phyloP scores from a whole-genome alignment of 768 basidiomycete genomes.

The Auriscalpium orientale region DNA sequence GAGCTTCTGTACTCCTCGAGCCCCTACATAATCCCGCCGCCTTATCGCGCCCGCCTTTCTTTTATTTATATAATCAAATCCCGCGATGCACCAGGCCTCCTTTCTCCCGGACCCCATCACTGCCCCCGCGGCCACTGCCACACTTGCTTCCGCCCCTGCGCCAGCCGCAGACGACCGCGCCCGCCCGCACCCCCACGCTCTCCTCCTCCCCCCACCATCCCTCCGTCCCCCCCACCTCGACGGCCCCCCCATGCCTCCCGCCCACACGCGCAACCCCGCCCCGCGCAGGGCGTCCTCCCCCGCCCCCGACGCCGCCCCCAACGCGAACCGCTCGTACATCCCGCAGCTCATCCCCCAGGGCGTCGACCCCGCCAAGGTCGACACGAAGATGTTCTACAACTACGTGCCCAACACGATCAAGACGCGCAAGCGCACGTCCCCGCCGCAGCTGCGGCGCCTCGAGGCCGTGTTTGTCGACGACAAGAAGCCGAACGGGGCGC shows the following conservation, averaged over 20 bases:
- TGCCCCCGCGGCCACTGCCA: conserved; percentile 1
- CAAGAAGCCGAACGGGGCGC: conserved; percentile 82
- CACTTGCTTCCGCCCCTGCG: neutral
- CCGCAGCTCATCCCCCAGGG: conserved; percentile 41
- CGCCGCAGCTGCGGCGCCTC: conserved; percentile 80
- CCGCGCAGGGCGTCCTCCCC: conserved; percentile 9
- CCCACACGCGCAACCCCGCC: conserved; percentile 5
- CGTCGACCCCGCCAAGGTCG: conserved; percentile 61
- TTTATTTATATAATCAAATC: conserved; percentile 2
- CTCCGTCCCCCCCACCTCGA: neutral
- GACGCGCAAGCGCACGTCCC: conserved; percentile 86
- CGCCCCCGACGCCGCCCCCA: conserved; percentile 16
- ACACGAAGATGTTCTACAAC: conserved; percentile 81
- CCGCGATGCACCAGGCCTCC: conserved; percentile 1
- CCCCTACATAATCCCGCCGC: conserved; percentile 6
- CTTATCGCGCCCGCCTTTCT: conserved; percentile 24
- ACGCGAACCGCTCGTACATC: conserved; percentile 26
- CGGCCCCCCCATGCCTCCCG: conserved; percentile 3
- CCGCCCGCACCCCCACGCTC: conserved; percentile 8
- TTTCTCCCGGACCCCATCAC: conserved; percentile 2
- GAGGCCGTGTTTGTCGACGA: conserved; percentile 82
- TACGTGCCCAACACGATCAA: conserved; percentile 91
- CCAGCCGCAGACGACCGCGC: conserved; percentile 1
- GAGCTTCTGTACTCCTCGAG: neutral
- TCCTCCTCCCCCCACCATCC: neutral